Base-by-base conservation (phyloP, 192 early-diverging fungal genomes). In the Entomortierella lignicola region DNA sequence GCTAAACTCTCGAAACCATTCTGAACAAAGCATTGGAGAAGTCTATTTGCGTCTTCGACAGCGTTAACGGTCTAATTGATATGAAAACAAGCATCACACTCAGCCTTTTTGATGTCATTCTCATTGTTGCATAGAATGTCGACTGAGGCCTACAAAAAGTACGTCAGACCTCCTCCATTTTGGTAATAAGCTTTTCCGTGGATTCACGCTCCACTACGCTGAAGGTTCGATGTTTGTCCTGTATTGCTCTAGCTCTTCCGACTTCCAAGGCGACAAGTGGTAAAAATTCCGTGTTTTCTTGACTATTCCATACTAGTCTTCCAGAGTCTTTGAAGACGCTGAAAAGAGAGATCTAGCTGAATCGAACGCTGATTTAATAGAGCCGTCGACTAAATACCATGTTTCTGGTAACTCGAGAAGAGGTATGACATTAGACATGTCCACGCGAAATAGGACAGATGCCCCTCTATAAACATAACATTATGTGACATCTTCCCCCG, bases 341-440 rank as follows among this genome's bases (percentile, higher is more conserved):
- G 53, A 62, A 47, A 72, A 56, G 48, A 72, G 34, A 0, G 55
- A 64, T 52, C 43, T 62, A 10, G 34, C n/a, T 30, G 51, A 61
- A 42, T 25, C 23, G 18, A 1, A 43, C 39, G 6, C 10, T 29
- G 26, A 51, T 3, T 27, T 43, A 2, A 51, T 59, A 63, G 69
- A 71, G 52, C 59, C 55, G 60, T 71, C 69, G 39, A 71, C 69
- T 30, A 71, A 55, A 71, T 71, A 64, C 71, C 71, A 63, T 42
- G 61, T 64, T 26, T 72, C 71, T 27, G 58, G 55, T 21, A 61
- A 30, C 47, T 7, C 48, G 37, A 72, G 59, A 20, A 72, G 64
- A 41, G 61, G 13, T 13, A 27, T 4, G 47, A 72, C 63, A 34
- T 56, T 62, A 13, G 30, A 17, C 20, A 72, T 47, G 20, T 58